Evolutionary conservation across 2,329 filamentous ascomycete genomes (phyloP).

Genomic region (Geosmithia morbida): DNA sequence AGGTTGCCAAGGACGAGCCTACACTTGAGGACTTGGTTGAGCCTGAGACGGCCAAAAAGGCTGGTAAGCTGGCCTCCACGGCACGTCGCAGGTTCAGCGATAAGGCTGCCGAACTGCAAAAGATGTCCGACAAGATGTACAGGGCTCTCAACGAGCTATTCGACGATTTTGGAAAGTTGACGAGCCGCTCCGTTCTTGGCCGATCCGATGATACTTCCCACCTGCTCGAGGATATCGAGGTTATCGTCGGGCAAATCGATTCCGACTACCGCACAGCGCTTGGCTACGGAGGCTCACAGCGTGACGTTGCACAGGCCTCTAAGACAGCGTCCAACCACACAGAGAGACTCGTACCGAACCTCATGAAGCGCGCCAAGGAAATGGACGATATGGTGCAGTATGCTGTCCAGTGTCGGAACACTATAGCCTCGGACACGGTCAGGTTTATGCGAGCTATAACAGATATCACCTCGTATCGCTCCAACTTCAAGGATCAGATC

Average conservation of each 20-base stretch:
- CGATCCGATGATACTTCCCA: constrained; percentile 50
- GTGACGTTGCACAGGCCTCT: constrained; percentile 44
- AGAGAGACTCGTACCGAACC: constrained; percentile 42
- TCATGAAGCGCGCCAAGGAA: constrained; percentile 40
- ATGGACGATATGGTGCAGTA: constrained; percentile 47
- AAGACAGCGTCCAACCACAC: constrained; percentile 51
- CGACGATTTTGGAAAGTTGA: constrained; percentile 46
- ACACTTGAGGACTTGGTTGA: constrained; percentile 68
- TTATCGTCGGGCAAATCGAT: constrained; percentile 72
- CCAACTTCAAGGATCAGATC: constrained; percentile 58
- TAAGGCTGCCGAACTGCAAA: constrained; percentile 47
- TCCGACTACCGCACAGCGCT: constrained; percentile 72
- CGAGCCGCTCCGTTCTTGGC: constrained; percentile 36
- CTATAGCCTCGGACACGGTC: constrained; percentile 48
- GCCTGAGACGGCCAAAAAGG: constrained; percentile 54
- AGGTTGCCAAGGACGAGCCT: constrained; percentile 29
- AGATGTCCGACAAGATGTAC: constrained; percentile 43
- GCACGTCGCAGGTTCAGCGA: constrained; percentile 44
- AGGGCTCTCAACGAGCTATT: constrained; percentile 46
- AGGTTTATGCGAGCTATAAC: constrained; percentile 74
- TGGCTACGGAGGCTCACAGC: constrained; percentile 48
- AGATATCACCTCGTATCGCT: constrained; percentile 61
- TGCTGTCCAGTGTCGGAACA: constrained; percentile 52
- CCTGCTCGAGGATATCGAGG: constrained; percentile 72
- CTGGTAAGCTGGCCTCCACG: constrained; percentile 48